Evolutionary conservation across 2,329 filamentous ascomycete genomes (phyloP).

Genomic region (Ophiostoma ulmi): DNA sequence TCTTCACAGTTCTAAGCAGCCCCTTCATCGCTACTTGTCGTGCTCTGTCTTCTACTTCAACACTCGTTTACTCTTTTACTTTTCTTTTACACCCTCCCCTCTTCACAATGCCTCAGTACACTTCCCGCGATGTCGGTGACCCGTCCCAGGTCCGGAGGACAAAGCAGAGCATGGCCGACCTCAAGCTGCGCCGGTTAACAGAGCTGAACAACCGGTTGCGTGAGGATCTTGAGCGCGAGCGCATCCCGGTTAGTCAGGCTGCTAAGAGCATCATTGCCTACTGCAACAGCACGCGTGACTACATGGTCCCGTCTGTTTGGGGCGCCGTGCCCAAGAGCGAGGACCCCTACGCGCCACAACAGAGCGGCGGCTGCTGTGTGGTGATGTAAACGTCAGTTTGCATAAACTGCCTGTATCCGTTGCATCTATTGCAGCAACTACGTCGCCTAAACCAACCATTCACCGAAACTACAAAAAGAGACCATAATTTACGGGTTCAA

Average conservation of each 20-base stretch:
- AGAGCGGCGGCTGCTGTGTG: constrained; percentile 85
- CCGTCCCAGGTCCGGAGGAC: constrained; percentile 75
- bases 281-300: constrained; percentile 96
- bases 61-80: neutral
- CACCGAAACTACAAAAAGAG: neutral
- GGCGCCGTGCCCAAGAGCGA: constrained; percentile 89
- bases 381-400: constrained; percentile 64
- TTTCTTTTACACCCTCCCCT: constrained; percentile 22
- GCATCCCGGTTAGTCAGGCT: constrained; percentile 91
- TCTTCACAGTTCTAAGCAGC: neutral
- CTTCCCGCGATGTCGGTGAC: constrained; percentile 61
- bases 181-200: constrained; percentile 92
- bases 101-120: constrained; percentile 60
- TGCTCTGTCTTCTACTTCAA: neutral
- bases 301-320: constrained; percentile 98
- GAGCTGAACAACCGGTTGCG: constrained; percentile 94
- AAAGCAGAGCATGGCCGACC: constrained; percentile 98
- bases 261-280: constrained; percentile 93
- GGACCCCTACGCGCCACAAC: constrained; percentile 96
- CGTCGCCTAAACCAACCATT: neutral
- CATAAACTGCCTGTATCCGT: neutral
- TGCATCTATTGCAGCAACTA: neutral
- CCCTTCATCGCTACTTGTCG: neutral
- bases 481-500: constrained; percentile 7
- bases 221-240: constrained; percentile 90